Conservation (phyloP, 1,139 yeast genomes). For the Geotrichum klebahnii region DNA sequence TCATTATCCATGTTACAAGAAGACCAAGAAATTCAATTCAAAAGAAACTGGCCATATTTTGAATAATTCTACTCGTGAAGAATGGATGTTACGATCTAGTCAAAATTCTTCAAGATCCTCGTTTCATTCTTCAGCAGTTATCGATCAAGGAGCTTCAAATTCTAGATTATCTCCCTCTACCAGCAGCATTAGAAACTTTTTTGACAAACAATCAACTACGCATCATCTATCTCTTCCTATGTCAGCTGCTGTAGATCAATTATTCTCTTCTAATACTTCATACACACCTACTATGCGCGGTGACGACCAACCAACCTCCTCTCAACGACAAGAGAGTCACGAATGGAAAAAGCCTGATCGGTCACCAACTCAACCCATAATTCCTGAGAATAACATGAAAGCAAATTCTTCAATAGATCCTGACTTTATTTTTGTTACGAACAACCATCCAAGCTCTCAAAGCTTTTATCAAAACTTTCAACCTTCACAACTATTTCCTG, state of each 20-base stretch:
- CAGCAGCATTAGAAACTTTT: not conserved
- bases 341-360: not conserved
- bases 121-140: not conserved
- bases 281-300: not conserved
- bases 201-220: not conserved
- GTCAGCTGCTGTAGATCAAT: not conserved
- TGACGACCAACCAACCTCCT: not conserved
- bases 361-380: not conserved
- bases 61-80: not conserved
- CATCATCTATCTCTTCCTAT: not conserved
- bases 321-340: not conserved
- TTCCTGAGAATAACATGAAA: not conserved
- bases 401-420: constrained; percentile 24
- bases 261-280: not conserved
- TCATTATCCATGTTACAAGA: not conserved
- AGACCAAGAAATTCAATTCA: not conserved
- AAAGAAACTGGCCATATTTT: not conserved
- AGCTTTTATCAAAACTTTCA: constrained; percentile 37
- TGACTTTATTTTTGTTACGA: constrained; percentile 39
- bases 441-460: constrained; percentile 33
- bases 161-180: not conserved
- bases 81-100: not conserved
- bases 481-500: constrained; percentile 42
- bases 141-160: not conserved
- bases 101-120: not conserved